Evolutionary conservation across 2,329 filamentous ascomycete genomes (phyloP).

Genomic region (Pseudocercospora pini-densiflorae): DNA sequence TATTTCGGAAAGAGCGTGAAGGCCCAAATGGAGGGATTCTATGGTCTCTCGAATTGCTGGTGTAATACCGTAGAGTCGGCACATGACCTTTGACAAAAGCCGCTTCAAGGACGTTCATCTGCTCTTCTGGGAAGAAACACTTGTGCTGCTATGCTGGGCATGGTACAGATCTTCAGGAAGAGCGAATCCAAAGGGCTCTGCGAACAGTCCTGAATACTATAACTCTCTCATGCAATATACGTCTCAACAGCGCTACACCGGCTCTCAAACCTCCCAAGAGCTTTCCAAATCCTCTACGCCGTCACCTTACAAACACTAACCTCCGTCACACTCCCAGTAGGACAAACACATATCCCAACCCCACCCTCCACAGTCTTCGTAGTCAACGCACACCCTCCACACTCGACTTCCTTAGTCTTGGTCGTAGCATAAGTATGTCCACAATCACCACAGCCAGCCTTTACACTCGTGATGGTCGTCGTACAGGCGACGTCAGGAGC

Average conservation of each 20-base stretch:
- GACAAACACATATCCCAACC: conserved; percentile 21
- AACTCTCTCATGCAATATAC: too few species aligned
- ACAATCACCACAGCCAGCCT: conserved; percentile 20
- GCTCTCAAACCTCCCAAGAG: not conserved
- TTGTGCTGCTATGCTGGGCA: too few species aligned
- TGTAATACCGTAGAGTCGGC: too few species aligned
- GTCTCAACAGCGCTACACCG: not conserved
- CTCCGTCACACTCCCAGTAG: conserved; percentile 13
- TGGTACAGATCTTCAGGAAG: too few species aligned
- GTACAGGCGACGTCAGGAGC: conserved; percentile 2
- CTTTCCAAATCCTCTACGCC: not conserved
- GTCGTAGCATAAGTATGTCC: conserved; percentile 19
- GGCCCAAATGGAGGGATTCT: too few species aligned
- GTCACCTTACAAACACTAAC: not conserved
- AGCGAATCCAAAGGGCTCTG: too few species aligned
- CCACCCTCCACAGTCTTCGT: conserved; percentile 14
- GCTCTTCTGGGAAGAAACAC: too few species aligned
- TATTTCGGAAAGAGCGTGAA: too few species aligned
- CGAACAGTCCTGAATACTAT: too few species aligned
- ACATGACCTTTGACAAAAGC: too few species aligned
- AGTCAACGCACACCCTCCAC: conserved; percentile 16
- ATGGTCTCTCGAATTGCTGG: too few species aligned
- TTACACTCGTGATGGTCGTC: conserved; percentile 4
- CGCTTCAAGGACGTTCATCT: too few species aligned
- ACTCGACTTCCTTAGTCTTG: conserved; percentile 15